Evolutionary conservation across 768 basidiomycete species (phyloP), one percentile per base, ranked within the genome.

Genomic region (Aureoboletus auriporus): DNA sequence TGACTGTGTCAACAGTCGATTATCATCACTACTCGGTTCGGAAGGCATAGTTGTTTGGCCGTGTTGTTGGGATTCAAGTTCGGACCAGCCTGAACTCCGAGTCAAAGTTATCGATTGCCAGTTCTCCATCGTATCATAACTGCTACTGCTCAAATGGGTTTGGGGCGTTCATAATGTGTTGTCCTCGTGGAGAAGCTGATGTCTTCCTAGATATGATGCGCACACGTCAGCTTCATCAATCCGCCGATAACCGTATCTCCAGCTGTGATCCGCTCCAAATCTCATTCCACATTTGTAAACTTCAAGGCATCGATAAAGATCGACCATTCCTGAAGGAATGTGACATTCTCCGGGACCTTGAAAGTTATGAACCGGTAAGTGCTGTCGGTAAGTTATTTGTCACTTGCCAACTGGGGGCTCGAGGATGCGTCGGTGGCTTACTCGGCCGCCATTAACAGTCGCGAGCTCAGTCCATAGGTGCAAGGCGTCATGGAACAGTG

Each of bases 1-100:
- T 8, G 66, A 69, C 23, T 50, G 61, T 12, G 52, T 42, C 51
- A 69, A 39, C 27, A 69, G 59, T 11, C 44, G 51, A 46, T 43
- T 31, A 23, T 55, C 50, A 35, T 37, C 40, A 37, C 12, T 39
- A 11, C 45, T 28, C 7, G 31, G 20, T 35, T 46, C 23, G 37
- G 41, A 45, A 28, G 45, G 12, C 52, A 57, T 46, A 28, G 17
- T 12, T 17, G 23, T 39, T 23, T 26, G 17, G 20, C 5, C 11
- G 7, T 26, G 37, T 39, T 10, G 17, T 13, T 23, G 2, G 20
- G 20, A 23, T 23, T 23, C 20, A 23, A 23, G 20, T 23, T 23
- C 20, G 20, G 20, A 23, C 20, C 20, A 23, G 20, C 20, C 20
- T 23, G 20, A 23, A 23, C 20, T 23, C 20, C 2, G n/a, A n/a